A percentile compares a stretch with the other conserved stretches of the same genome.
Evolutionary conservation across 257 asterid species (phyloP).

Genomic region (Solanum tarapatanum): DNA sequence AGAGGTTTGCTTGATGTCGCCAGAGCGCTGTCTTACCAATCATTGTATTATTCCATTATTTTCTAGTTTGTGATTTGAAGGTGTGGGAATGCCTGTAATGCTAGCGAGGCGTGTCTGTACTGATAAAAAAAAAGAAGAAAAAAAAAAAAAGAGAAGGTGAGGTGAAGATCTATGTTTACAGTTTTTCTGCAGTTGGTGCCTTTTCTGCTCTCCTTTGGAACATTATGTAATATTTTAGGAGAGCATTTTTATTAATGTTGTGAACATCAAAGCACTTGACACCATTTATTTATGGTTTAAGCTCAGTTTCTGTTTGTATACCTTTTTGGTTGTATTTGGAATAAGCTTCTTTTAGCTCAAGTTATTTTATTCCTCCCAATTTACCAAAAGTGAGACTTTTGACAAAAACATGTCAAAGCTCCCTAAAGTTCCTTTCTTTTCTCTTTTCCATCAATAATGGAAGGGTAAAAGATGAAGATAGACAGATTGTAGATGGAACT

Average conservation of each 20-base stretch:
- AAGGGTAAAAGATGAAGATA: not conserved
- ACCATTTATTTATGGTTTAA: not conserved
- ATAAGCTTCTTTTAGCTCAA: not conserved
- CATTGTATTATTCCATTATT: constrained; percentile 34
- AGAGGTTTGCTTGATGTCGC: constrained; percentile 19
- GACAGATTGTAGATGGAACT: not conserved
- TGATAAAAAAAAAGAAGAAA: not conserved
- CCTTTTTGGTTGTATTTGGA: not conserved
- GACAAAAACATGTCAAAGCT: not conserved
- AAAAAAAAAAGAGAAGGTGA: not conserved
- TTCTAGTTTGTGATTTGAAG: constrained; percentile 25
- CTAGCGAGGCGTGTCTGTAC: not conserved
- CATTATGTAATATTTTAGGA: not conserved
- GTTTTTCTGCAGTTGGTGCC: not conserved
- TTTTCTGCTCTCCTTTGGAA: not conserved
- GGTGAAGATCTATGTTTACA: not conserved
- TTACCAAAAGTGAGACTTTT: not conserved
- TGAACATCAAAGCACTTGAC: not conserved
- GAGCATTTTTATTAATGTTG: not conserved
- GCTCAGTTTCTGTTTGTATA: not conserved
- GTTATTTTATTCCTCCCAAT: not conserved
- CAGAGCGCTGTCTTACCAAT: constrained; percentile 18
- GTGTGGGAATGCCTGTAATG: not conserved
- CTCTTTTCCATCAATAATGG: not conserved
- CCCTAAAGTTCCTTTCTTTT: not conserved